Percentiles rank a stretch among this genome's conserved stretches.
Evolutionary conservation across 352 stramenopile genomes (phyloP).

Genomic region (Pythium graminicola): DNA sequence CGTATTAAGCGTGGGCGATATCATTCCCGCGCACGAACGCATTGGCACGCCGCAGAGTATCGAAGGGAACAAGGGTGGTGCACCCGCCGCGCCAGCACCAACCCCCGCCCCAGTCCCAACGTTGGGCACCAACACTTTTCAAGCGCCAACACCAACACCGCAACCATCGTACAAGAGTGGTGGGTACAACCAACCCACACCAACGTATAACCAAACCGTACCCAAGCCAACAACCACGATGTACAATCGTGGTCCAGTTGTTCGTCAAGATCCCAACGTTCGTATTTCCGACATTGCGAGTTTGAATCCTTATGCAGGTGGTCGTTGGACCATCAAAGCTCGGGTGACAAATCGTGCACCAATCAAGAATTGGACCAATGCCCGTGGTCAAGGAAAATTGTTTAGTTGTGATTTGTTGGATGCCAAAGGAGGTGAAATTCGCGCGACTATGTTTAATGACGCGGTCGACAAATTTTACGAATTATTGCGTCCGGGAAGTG

Average conservation of each 20-base stretch:
- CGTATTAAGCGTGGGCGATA: constrained; percentile 73
- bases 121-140: constrained; percentile 7
- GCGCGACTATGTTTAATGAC: constrained; percentile 98
- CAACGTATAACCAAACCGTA: constrained; percentile 13
- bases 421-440: constrained; percentile 92
- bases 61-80: constrained; percentile 50
- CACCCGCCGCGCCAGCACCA: constrained; percentile 11
- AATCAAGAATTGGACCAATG: constrained; percentile 96
- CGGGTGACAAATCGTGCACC: constrained; percentile 90
- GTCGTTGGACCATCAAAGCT: constrained; percentile 95
- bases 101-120: constrained; percentile 10
- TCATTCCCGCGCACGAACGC: constrained; percentile 63
- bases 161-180: too few species aligned
- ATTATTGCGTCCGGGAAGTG: constrained; percentile 72
- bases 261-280: constrained; percentile 76
- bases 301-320: constrained; percentile 93
- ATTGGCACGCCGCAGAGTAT: constrained; percentile 74
- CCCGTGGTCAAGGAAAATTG: constrained; percentile 93
- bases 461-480: constrained; percentile 96
- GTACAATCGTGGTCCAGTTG: constrained; percentile 66
- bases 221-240: constrained; percentile 24
- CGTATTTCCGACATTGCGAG: constrained; percentile 79
- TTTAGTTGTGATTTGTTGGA: constrained; percentile 97
- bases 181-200: constrained; percentile 24
- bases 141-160: constrained; percentile 9